Evolutionary conservation across 305 asterid genomes (phyloP), one percentile per base, ranked within the genome.

Genomic region (Fraxinus baroniana): DNA sequence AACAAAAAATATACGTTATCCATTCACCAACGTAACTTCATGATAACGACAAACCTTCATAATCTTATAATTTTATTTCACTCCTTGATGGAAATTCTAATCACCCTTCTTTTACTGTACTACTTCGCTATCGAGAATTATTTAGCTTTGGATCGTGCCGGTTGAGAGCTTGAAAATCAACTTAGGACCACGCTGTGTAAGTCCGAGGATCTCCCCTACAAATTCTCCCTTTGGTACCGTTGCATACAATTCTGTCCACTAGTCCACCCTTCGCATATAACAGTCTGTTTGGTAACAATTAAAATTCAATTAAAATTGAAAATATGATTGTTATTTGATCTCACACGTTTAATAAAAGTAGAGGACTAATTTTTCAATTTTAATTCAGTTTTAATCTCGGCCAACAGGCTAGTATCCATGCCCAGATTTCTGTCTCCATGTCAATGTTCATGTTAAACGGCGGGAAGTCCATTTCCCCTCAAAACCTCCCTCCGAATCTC

Each of bases 381-480:
- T 26, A 26, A 0, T 26, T 0, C 4, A 1, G 1, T 26, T 26
- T 26, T 26, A 26, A 26, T 26, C 28, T 26, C n/a, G n/a, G n/a
- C n/a, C n/a, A n/a, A n/a, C n/a, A n/a, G n/a, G n/a, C n/a, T n/a
- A 39, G 46, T 0, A 13, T 49, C 60, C 60, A 15, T 3, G 9
- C 41, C 41, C 18, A 30, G 33, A 30, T 13, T 39, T 18, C 71
- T 73, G 10, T 41, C 52, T 41, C 80, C 35, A 20, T 80, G 77
- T 64, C 86, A 71, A 66, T 68, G 81, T 28, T 82, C 86, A 81
- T 84, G 84, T 80, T 85, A 83, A 85, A 84, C 88, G 91, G 90
- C 90, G 91, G 89, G 90, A 87, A 87, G 83, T 82, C 85, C 78
- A 83, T 22, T 86, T 26, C 44, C 82, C 35, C 79, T 84, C 17